Evolutionary conservation across 768 basidiomycete species (phyloP).

Genomic region (Termitomyces sp.): DNA sequence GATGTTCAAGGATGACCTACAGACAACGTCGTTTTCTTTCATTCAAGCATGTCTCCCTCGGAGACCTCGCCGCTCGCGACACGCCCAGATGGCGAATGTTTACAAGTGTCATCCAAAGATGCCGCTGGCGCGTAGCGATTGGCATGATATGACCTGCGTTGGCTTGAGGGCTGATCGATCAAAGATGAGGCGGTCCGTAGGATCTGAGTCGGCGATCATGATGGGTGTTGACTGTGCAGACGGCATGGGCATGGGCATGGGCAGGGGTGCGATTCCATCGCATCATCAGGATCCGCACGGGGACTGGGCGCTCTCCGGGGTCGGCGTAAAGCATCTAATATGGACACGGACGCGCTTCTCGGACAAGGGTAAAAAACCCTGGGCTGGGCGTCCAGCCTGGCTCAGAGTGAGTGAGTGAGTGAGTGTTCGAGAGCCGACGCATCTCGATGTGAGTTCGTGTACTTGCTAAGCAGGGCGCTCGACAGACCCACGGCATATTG

Average conservation of each 20-base stretch:
- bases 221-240: not conserved
- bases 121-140: no score
- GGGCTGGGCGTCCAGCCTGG: no score
- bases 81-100: no score
- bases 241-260: not conserved
- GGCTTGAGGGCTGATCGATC: not conserved
- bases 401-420: no score
- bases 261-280: not conserved
- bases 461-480: not conserved
- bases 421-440: not conserved
- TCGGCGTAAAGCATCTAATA: not conserved
- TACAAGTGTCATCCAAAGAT: no score
- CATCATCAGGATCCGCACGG: not conserved
- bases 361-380: not conserved
- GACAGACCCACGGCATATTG: not conserved
- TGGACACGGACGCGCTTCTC: not conserved
- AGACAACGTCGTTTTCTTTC: not conserved
- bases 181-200: no score
- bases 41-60: not conserved
- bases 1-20: no score
- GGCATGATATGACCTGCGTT: not conserved
- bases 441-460: not conserved
- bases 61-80: not conserved
- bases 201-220: not conserved
- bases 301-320: no score